Conservation (phyloP, 345 rosid species). For the Bruguiera parviflora region DNA sequence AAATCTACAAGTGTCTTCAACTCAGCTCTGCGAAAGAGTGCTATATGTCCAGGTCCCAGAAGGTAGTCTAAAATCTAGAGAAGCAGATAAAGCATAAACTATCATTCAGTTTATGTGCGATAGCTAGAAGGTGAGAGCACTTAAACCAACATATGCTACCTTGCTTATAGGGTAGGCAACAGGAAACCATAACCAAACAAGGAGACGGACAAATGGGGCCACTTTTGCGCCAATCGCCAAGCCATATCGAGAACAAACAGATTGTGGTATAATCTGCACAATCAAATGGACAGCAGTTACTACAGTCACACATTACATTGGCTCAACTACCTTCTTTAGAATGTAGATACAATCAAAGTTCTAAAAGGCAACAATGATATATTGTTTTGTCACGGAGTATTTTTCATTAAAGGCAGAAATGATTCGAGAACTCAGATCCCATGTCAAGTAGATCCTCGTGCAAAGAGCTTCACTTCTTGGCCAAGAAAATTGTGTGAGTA, state of each 20-base stretch:
- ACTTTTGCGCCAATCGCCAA: conserved; percentile 89
- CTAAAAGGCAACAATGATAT: no score
- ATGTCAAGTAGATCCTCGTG: background rate
- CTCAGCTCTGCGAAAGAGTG: conserved; percentile 98
- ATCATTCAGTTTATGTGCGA: background rate
- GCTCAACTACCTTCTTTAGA: conserved; percentile 8
- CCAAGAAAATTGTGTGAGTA: background rate
- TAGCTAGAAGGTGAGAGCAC: background rate
- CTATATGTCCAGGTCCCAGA: conserved; percentile 83
- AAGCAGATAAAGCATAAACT: conserved; percentile 5
- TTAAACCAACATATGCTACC: conserved; percentile 39
- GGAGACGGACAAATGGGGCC: conserved; percentile 78
- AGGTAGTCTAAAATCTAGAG: conserved; percentile 74
- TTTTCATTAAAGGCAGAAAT: background rate
- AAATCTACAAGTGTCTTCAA: conserved; percentile 89
- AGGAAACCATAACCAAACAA: conserved; percentile 88
- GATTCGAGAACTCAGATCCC: conserved; percentile 4
- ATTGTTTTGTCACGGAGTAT: no score
- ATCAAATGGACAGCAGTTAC: conserved; percentile 14
- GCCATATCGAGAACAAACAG: conserved; percentile 90
- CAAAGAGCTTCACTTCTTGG: background rate
- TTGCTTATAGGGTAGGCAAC: conserved; percentile 97
- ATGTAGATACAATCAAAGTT: background rate
- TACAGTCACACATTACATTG: background rate
- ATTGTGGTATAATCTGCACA: conserved; percentile 87